Evolutionary conservation across 2,329 filamentous ascomycete genomes (phyloP).

Genomic region (Botryotinia calthae): DNA sequence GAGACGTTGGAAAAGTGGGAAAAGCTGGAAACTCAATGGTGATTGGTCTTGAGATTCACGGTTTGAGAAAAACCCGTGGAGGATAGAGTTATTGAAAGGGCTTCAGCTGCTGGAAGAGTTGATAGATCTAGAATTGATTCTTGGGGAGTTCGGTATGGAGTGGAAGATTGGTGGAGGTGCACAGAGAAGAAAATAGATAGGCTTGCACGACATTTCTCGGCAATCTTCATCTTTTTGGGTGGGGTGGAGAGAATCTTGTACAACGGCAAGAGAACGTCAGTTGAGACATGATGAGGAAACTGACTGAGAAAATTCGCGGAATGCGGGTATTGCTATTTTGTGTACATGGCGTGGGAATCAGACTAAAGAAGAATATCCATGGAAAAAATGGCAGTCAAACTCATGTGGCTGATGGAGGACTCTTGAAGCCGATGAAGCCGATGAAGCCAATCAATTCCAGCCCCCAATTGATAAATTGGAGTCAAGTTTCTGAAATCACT

Average conservation of each 20-base stretch:
- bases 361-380: background rate
- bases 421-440: background rate
- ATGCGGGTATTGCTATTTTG: background rate
- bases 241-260: background rate
- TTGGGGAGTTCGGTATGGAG: too few relatives aligned
- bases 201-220: constrained; percentile 1
- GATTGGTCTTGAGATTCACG: background rate
- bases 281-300: background rate
- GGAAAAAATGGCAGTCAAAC: background rate
- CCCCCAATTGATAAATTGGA: background rate
- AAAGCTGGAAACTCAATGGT: background rate
- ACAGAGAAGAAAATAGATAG: background rate
- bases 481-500: background rate
- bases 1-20: background rate
- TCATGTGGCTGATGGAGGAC: background rate
- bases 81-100: background rate
- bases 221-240: background rate
- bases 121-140: background rate
- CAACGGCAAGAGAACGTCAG: background rate
- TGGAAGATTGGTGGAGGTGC: background rate
- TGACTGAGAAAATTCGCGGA: background rate
- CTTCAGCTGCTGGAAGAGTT: background rate
- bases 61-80: too few relatives aligned
- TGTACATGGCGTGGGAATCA: background rate
- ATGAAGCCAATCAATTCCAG: background rate